These are phyloP conservation scores for Castanea mollissima DNA, from an alignment of 306 rosid genomes.

Conservation along the genomic window DNA sequence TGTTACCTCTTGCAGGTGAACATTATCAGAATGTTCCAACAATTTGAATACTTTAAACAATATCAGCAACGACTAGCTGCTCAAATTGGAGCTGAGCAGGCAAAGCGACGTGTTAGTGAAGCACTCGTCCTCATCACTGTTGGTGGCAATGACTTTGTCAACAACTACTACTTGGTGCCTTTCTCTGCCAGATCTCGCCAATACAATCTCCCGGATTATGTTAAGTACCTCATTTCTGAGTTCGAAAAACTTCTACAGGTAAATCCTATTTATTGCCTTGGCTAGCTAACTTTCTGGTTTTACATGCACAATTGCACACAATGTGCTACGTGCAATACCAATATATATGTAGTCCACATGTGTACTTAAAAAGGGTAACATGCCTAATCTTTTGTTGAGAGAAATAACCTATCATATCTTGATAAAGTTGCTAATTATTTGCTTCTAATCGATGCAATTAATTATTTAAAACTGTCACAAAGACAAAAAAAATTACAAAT, in stretches of 20 bases:
- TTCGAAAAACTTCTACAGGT: conserved; percentile 56
- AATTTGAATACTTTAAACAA: conserved; percentile 48
- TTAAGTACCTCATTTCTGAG: conserved; percentile 54
- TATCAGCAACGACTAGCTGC: conserved; percentile 56
- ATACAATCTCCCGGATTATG: conserved; percentile 55
- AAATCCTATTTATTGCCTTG: neutral
- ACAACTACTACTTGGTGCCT: conserved; percentile 76
- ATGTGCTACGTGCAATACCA: neutral
- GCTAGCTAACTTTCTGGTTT: neutral
- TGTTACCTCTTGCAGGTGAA: conserved; percentile 42
- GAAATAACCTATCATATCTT: no score
- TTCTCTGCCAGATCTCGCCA: conserved; percentile 80
- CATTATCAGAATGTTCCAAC: conserved; percentile 63
- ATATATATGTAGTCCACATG: neutral
- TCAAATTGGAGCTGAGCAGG: conserved; percentile 38
- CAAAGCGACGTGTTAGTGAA: conserved; percentile 39
- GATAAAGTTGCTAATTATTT: no score
- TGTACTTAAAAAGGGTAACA: no score
- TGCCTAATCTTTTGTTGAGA: no score
- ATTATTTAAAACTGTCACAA: no score
- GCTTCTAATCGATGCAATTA: no score
- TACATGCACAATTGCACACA: neutral
- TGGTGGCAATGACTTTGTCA: conserved; percentile 90
- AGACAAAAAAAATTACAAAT: no score
- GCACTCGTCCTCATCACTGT: conserved; percentile 63